Evolutionary conservation across 805 yeast species (phyloP).

Genomic region (Osmozyma mogii): DNA sequence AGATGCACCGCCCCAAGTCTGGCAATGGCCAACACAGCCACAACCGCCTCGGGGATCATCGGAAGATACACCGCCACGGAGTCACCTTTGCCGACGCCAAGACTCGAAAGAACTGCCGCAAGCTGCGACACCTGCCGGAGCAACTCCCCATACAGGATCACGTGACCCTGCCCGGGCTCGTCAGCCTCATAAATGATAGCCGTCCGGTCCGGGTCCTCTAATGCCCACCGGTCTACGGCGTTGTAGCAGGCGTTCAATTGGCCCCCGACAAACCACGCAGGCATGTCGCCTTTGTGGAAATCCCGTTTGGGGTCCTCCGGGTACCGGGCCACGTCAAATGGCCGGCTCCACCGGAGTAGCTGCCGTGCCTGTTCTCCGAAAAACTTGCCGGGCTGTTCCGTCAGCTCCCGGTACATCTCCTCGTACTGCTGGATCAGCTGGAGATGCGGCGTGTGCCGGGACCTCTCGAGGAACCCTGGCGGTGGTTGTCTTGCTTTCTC

Average conservation of each 20-base stretch:
- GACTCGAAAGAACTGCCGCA: constrained; percentile 56
- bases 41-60: constrained; percentile 75
- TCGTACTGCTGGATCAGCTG: constrained; percentile 11
- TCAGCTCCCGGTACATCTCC: constrained; percentile 48
- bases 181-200: constrained; percentile 81
- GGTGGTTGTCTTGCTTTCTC: constrained; percentile 9
- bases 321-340: constrained; percentile 40
- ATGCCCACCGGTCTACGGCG: constrained; percentile 78
- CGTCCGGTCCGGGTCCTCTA: constrained; percentile 57
- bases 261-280: constrained; percentile 76
- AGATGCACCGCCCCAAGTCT: constrained; percentile 82
- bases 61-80: constrained; percentile 83
- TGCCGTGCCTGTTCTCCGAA: constrained; percentile 48
- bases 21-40: constrained; percentile 68
- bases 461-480: constrained; percentile 12
- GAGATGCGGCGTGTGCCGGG: constrained; percentile 9
- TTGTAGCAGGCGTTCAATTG: constrained; percentile 74
- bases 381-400: constrained; percentile 46
- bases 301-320: constrained; percentile 42
- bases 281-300: constrained; percentile 33
- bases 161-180: constrained; percentile 57
- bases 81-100: constrained; percentile 75
- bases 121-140: constrained; percentile 62
- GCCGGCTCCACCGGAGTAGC: constrained; percentile 44
- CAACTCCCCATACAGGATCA: constrained; percentile 63